Conservation (phyloP, 441 rosid species). For the Geranium incanum region DNA sequence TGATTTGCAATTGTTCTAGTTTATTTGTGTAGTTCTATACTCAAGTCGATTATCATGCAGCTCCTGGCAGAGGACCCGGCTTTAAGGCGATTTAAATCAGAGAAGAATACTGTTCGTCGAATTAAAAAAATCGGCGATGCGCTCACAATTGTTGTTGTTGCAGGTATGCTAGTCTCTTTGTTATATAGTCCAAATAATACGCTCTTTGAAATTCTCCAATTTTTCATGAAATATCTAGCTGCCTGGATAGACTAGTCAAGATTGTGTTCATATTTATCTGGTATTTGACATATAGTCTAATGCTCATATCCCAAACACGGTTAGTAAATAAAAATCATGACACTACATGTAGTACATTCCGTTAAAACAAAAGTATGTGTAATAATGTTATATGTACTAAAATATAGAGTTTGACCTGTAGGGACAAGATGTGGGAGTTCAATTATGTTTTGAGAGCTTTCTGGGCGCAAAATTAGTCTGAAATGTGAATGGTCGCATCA, state of each 20-base stretch:
- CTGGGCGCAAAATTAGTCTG: background rate
- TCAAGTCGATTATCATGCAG: slow-evolving; percentile 2
- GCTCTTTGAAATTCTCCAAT: background rate
- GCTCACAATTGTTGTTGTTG: slow-evolving; percentile 1
- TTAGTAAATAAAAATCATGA: background rate
- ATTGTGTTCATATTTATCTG: background rate
- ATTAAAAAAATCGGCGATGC: background rate
- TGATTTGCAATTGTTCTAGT: background rate
- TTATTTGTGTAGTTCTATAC: background rate
- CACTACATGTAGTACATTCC: background rate
- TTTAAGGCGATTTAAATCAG: slow-evolving; percentile 5
- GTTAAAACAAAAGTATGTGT: background rate
- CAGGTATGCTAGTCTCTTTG: background rate
- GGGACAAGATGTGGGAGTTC: background rate
- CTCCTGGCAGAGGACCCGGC: slow-evolving; percentile 6
- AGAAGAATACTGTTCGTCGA: background rate
- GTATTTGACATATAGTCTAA: background rate
- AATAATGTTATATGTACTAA: background rate
- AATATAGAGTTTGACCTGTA: background rate
- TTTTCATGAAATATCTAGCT: background rate
- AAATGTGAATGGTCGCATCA: background rate
- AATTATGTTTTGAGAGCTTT: background rate
- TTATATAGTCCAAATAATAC: background rate
- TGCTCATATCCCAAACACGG: background rate
- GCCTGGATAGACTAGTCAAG: background rate